Percentiles rank a stretch among this genome's conserved stretches.
Conservation (phyloP, 2,329 filamentous ascomycete species). For the Cladosporium austrohemisphaericum region DNA sequence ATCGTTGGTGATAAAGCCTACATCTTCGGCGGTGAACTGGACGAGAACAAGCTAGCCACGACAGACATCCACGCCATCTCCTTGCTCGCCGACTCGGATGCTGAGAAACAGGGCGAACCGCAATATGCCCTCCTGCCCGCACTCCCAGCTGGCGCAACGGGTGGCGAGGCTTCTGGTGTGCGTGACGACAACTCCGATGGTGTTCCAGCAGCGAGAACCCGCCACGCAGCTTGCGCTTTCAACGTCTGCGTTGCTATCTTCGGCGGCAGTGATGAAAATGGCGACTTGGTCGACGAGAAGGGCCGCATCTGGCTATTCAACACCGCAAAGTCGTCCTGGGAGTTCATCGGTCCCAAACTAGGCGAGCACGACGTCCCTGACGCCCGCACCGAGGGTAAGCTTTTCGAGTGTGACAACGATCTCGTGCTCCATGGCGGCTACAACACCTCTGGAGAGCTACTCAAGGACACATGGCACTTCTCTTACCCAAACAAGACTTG, state of each 20-base stretch:
- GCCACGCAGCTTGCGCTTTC: conserved; percentile 40
- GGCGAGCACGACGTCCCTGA: conserved; percentile 26
- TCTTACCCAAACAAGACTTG: conserved; percentile 25
- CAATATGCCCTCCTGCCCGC: conserved; percentile 44
- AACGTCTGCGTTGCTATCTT: conserved; percentile 39
- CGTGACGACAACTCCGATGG: conserved; percentile 1
- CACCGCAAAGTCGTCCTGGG: conserved; percentile 30
- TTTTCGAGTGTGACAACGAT: conserved; percentile 30
- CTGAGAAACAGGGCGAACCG: conserved; percentile 30
- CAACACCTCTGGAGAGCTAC: conserved; percentile 20
- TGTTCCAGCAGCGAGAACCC: conserved; percentile 35
- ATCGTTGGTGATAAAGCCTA: conserved; percentile 42
- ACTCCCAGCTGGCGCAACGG: conserved; percentile 24
- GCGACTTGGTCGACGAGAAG: conserved; percentile 34
- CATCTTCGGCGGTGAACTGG: conserved; percentile 42
- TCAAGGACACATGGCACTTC: conserved; percentile 33
- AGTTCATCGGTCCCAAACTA: conserved; percentile 21
- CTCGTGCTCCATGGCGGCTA: conserved; percentile 30
- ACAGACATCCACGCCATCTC: conserved; percentile 43
- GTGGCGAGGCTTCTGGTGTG: conserved; percentile 5
- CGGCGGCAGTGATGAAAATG: conserved; percentile 35
- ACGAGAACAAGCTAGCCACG: conserved; percentile 35
- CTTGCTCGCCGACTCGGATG: conserved; percentile 24
- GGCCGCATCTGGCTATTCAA: conserved; percentile 42
- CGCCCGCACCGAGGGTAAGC: conserved; percentile 24